Evolutionary conservation across 2,329 filamentous ascomycete species (phyloP).

Genomic region (Parastagonospora avenae): DNA sequence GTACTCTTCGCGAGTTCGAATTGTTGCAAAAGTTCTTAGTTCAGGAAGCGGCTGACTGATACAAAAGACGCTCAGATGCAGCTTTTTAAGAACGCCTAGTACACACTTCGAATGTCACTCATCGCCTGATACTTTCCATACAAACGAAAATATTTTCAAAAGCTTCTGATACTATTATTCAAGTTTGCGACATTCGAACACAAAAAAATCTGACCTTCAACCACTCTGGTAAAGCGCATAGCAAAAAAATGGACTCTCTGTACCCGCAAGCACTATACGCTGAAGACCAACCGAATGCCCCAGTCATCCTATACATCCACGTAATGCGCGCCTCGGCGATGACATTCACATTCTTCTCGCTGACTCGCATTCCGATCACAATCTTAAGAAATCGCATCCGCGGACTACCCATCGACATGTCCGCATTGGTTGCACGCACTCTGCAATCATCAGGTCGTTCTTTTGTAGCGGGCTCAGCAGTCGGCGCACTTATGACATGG

Average conservation of each 20-base stretch:
- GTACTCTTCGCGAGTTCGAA: too few species aligned
- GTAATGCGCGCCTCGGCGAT: constrained; percentile 63
- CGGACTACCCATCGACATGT: constrained; percentile 30
- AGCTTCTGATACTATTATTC: too few species aligned
- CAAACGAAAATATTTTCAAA: too few species aligned
- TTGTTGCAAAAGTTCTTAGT: too few species aligned
- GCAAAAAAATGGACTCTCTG: constrained; percentile 58
- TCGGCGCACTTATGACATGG: constrained; percentile 53
- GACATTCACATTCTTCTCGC: constrained; percentile 56
- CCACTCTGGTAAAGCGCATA: background rate
- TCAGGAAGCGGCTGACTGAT: too few species aligned
- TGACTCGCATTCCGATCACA: constrained; percentile 44
- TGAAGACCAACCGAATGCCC: constrained; percentile 65
- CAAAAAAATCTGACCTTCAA: background rate
- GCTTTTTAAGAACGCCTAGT: too few species aligned
- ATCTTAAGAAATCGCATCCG: constrained; percentile 29
- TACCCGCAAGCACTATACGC: constrained; percentile 62
- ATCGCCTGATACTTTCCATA: too few species aligned
- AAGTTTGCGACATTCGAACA: background rate
- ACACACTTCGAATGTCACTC: too few species aligned
- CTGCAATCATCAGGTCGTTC: constrained; percentile 55
- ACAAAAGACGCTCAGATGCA: too few species aligned
- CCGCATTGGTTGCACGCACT: constrained; percentile 38
- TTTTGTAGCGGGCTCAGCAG: constrained; percentile 52
- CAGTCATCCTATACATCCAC: constrained; percentile 64